Evolutionary conservation across 31 red algal genomes (phyloP).

Genomic region (Odonthalia washingtoniensis): DNA sequence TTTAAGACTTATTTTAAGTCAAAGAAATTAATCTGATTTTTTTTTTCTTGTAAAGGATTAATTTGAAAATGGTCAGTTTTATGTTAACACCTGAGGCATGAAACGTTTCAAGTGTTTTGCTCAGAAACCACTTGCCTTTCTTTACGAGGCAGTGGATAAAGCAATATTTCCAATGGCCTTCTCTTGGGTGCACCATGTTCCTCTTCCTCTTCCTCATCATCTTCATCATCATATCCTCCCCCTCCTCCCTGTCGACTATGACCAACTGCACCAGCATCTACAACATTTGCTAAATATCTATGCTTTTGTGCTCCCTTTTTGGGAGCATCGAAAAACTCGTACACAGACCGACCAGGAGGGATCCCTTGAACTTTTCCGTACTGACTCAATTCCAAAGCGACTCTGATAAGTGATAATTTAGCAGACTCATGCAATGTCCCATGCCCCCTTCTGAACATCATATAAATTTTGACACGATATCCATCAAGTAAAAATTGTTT

Average conservation of each 20-base stretch:
- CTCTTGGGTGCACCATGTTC: background rate
- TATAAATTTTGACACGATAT: slow-evolving; percentile 76
- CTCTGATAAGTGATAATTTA: slow-evolving; percentile 45
- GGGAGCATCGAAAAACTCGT: slow-evolving; percentile 52
- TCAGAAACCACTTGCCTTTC: slow-evolving; percentile 31
- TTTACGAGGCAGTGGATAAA: slow-evolving; percentile 52
- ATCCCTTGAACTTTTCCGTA: slow-evolving; percentile 53
- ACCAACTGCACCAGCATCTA: no score
- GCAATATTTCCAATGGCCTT: slow-evolving; percentile 54
- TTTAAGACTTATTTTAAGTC: slow-evolving; percentile 66
- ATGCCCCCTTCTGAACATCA: slow-evolving; percentile 81
- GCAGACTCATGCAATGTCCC: slow-evolving; percentile 56
- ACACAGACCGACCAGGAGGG: background rate
- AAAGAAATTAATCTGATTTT: slow-evolving; percentile 55
- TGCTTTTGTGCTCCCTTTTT: no score
- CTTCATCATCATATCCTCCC: slow-evolving; percentile 8
- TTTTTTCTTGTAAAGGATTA: no score
- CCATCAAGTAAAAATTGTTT: slow-evolving; percentile 68
- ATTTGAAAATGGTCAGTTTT: no score
- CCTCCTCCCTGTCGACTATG: no score
- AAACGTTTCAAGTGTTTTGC: no score
- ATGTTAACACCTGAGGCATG: no score
- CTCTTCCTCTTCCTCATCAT: slow-evolving; percentile 20
- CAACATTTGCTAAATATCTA: no score
- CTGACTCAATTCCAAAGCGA: slow-evolving; percentile 41